Base-by-base conservation (phyloP, 2,329 filamentous ascomycete species). In the Colletotrichum coccodes region DNA sequence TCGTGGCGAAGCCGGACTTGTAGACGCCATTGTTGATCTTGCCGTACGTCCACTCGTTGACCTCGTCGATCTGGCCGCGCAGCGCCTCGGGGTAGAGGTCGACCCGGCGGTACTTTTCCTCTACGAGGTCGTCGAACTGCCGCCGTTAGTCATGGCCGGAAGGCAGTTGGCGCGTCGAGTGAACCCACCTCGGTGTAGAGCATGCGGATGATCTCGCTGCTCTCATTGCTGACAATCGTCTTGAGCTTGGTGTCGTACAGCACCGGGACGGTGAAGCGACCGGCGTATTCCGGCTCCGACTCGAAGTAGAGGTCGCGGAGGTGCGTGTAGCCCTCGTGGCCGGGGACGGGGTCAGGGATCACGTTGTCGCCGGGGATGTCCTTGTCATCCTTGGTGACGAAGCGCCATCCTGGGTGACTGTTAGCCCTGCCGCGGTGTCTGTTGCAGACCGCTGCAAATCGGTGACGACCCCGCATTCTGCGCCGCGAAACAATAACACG, bases 171-270 rank as follows among this genome's bases (percentile, higher is more conserved):
- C 11, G 42, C 32, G 14, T 28, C 32, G 44, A 32, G 7, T 3
- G 26, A 21, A 21, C 59, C 11, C 11, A 71, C 70, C 75, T 90
- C 93, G 47, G 86, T 87, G 77, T 93, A 93, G 70, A 98, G 84
- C 93, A 97, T 97, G 77, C 95, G 91, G 78, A 97, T 90, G 78
- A 98, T 97, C 83, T 98, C 95, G 73, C 91, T 91, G 79, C 92
- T 94, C 86, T 97, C 95, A 73, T 98, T 98, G 87, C 87, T 96
- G 71, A 97, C 94, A 76, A 97, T 97, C 38, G 84, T 88, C 75
- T 90, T 87, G 60, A 84, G 82, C 82, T 92, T 90, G 82, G 89
- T 94, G 81, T 97, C 94, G 82, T 92, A 97, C 63, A 98, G 85
- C 3, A 94, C 92, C 0, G 95, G 95, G 18, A 98, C 95, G 0